A percentile compares a stretch with the other conserved stretches of the same genome.
These are phyloP conservation scores for Torulaspora maleeae DNA, from an alignment of 805 yeast genomes.

Conservation along the genomic window DNA sequence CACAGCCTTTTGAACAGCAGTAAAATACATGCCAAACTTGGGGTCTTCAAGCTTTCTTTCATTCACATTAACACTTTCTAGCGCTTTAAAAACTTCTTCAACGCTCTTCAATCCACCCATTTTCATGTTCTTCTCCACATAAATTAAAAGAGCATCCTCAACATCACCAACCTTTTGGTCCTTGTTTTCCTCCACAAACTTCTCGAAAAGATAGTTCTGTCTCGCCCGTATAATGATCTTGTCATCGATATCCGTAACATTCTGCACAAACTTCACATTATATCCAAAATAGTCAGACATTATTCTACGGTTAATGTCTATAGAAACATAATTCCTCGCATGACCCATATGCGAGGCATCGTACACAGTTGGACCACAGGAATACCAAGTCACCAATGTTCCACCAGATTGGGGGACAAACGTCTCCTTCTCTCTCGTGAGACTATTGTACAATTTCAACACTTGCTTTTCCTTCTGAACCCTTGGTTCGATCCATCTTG, in stretches of 20 bases:
- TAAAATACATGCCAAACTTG: constrained; percentile 80
- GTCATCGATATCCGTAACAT: constrained; percentile 98
- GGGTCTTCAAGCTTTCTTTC: constrained; percentile 56
- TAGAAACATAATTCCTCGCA: constrained; percentile 93
- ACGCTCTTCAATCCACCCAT: constrained; percentile 25
- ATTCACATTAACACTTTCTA: constrained; percentile 42
- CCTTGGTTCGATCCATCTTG: constrained; percentile 48
- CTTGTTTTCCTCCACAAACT: constrained; percentile 41
- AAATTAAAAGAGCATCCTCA: constrained; percentile 43
- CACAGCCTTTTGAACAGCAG: constrained; percentile 55
- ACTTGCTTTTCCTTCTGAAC: constrained; percentile 35
- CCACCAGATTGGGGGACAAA: constrained; percentile 62
- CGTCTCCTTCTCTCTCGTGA: constrained; percentile 74
- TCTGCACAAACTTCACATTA: constrained; percentile 82
- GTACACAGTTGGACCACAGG: constrained; percentile 98
- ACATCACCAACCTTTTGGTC: constrained; percentile 35
- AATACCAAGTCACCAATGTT: constrained; percentile 83
- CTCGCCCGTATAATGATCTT: constrained; percentile 93
- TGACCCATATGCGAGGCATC: constrained; percentile 98
- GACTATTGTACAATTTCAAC: constrained; percentile 71
- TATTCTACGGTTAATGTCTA: constrained; percentile 87
- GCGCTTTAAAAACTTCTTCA: constrained; percentile 2
- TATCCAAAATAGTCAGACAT: constrained; percentile 89
- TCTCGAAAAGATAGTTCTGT: constrained; percentile 73
- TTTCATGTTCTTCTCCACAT: constrained; percentile 53